A percentile compares a stretch with the other conserved stretches of the same genome.
phyloP scores from a whole-genome alignment of 2,329 filamentous ascomycete species.

The Aureobasidium vineae region DNA sequence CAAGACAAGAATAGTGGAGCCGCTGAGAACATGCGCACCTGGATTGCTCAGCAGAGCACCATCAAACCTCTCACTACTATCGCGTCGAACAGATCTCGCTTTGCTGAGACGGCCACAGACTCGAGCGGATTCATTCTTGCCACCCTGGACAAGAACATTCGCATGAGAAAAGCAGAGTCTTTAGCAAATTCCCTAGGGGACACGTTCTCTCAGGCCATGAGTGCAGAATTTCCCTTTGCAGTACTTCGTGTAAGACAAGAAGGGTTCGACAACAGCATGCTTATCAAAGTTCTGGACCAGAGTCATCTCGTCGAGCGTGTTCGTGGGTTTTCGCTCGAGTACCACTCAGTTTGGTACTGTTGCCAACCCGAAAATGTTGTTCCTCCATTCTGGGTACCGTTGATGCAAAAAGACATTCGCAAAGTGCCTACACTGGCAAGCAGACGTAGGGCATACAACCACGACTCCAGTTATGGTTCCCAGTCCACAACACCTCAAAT shows the following conservation, averaged over 20 bases:
- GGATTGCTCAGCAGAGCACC: slow-evolving; percentile 47
- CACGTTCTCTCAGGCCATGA: slow-evolving; percentile 25
- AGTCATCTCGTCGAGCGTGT: slow-evolving; percentile 54
- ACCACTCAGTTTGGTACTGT: slow-evolving; percentile 53
- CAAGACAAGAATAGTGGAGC: slow-evolving; percentile 30
- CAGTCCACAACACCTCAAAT: slow-evolving; percentile 37
- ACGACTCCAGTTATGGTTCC: slow-evolving; percentile 27
- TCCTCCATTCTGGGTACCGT: slow-evolving; percentile 50
- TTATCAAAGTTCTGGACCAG: slow-evolving; percentile 47
- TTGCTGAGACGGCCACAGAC: slow-evolving; percentile 49
- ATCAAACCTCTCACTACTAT: slow-evolving; percentile 49
- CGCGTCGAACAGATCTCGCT: slow-evolving; percentile 48
- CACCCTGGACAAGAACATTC: slow-evolving; percentile 49
- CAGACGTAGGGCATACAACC: slow-evolving; percentile 31
- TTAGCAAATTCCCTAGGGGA: slow-evolving; percentile 5
- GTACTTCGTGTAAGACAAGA: slow-evolving; percentile 53
- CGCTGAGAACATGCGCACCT: slow-evolving; percentile 40
- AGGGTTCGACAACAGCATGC: slow-evolving; percentile 41
- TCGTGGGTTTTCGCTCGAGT: slow-evolving; percentile 54
- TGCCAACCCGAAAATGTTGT: slow-evolving; percentile 47
- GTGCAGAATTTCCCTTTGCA: slow-evolving; percentile 49
- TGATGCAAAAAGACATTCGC: slow-evolving; percentile 52
- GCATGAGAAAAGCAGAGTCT: slow-evolving; percentile 37
- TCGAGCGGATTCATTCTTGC: slow-evolving; percentile 47
- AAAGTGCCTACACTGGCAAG: slow-evolving; percentile 49